These are phyloP conservation scores for Cladophialophora psammophila DNA, from an alignment of 2,329 filamentous ascomycete genomes.

Conservation along the genomic window DNA sequence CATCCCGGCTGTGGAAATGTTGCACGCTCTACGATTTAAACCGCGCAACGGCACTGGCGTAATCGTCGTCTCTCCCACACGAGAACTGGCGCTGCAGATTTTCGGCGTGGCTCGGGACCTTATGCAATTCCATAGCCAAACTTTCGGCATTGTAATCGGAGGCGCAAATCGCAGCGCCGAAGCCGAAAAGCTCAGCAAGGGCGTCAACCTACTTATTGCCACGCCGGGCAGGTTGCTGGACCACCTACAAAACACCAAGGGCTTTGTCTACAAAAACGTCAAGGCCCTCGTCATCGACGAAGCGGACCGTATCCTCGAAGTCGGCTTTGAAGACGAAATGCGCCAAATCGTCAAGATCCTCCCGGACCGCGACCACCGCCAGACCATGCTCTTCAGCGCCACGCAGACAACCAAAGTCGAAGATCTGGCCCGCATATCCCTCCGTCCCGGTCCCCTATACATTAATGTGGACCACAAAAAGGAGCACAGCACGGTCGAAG, in stretches of 20 bases:
- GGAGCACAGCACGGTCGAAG: constrained; percentile 89
- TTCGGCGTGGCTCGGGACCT: constrained; percentile 94
- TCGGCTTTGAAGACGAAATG: constrained; percentile 98
- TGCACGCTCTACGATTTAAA: constrained; percentile 89
- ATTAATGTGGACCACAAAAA: constrained; percentile 95
- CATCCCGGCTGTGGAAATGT: constrained; percentile 92
- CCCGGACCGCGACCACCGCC: constrained; percentile 76
- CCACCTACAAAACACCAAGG: constrained; percentile 89
- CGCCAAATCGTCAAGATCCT: constrained; percentile 94
- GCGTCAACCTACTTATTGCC: constrained; percentile 92
- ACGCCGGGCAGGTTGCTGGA: constrained; percentile 92
- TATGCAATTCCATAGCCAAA: constrained; percentile 92
- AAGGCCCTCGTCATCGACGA: constrained; percentile 95
- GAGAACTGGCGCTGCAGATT: constrained; percentile 93
- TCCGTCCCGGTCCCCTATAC: constrained; percentile 88
- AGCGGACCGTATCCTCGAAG: constrained; percentile 93
- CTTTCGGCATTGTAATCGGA: constrained; percentile 94
- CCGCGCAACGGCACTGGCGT: constrained; percentile 92
- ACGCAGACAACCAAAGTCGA: constrained; percentile 99
- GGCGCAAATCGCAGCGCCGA: constrained; percentile 91
- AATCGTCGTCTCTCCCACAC: constrained; percentile 89
- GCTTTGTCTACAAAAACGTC: constrained; percentile 90
- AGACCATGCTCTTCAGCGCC: constrained; percentile 98
- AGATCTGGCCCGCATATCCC: constrained; percentile 91
- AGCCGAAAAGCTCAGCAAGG: constrained; percentile 91